Base-by-base conservation (phyloP, 2,329 filamentous ascomycete genomes). In the Penicillium sclerotigenum region DNA sequence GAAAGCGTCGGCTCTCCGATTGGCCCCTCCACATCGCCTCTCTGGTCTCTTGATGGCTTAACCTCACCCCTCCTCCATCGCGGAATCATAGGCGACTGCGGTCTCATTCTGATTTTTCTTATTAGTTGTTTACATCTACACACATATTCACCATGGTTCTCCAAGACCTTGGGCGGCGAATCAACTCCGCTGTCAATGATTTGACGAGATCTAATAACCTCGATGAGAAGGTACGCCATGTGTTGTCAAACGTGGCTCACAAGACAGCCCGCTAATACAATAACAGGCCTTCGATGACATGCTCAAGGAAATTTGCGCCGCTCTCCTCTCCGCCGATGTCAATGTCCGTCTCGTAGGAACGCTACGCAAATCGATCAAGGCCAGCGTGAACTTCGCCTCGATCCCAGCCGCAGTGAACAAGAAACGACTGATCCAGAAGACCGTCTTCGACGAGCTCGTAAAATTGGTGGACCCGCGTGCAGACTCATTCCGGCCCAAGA, bases 291-390 rank as follows among this genome's bases (percentile, higher is more conserved):
- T 99, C 74, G 94, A 99, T 80, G 83, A 84, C 68, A 99, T 99
- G 94, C 84, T 99, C 74, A 97, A 97, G 79, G 92, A 97, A 77
- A 97, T 99, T 69, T 96, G 91, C 74, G 86, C 92, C 63, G 94
- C 94, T 59, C 89, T 99, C 20, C 85, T 97, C 71, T 92, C 96
- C 81, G 91, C 94, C 75, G 94, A 99, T 69, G 94, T 99, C 71
- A 99, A 97, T 74, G 90, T 99, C 63, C 89, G 89, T 68, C 89
- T 99, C 50, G 94, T 99, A 58, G 87, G 89, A 69, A 87, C 88
- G 67, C 86, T 99, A 46, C 91, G 93, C 65, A 96, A 95, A 75
- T 95, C 92, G 33, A 97, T 99, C 73, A 91, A 91, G 72, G 78
- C 83, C 57, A 84, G 87, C 31, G 94, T 99, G 76, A 96, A 97